Evolutionary conservation across 2,329 filamentous ascomycete genomes (phyloP).

Genomic region (Penicillium sp.): DNA sequence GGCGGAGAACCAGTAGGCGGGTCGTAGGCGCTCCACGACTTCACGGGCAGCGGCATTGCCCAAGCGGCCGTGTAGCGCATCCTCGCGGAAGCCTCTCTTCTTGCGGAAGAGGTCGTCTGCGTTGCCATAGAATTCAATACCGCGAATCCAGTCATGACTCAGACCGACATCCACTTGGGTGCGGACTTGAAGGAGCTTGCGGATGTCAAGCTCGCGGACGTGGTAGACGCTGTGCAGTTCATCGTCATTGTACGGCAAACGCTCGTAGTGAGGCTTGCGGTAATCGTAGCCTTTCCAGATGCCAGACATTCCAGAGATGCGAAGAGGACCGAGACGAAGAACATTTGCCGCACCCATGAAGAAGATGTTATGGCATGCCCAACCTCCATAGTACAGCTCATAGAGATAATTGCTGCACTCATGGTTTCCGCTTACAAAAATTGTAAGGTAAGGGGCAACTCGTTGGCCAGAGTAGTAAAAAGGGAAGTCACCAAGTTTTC

Average conservation of each 20-base stretch:
- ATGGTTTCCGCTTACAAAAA: slow-evolving; percentile 93
- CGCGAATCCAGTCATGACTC: slow-evolving; percentile 92
- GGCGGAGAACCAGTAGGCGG: slow-evolving; percentile 86
- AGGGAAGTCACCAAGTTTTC: slow-evolving; percentile 83
- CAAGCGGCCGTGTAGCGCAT: slow-evolving; percentile 69
- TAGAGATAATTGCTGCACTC: slow-evolving; percentile 86
- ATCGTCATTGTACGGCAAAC: slow-evolving; percentile 72
- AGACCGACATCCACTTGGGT: slow-evolving; percentile 86
- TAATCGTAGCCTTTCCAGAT: slow-evolving; percentile 96
- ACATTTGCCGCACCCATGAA: slow-evolving; percentile 93
- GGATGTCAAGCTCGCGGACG: slow-evolving; percentile 80
- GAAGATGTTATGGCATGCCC: slow-evolving; percentile 96
- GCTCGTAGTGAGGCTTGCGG: slow-evolving; percentile 74
- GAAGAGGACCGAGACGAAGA: slow-evolving; percentile 72
- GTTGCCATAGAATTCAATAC: slow-evolving; percentile 75
- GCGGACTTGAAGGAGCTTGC: slow-evolving; percentile 78
- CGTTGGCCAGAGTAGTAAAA: slow-evolving; percentile 81
- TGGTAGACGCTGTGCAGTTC: slow-evolving; percentile 85
- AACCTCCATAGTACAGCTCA: slow-evolving; percentile 93
- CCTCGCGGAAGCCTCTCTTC: slow-evolving; percentile 70
- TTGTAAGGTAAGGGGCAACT: slow-evolving; percentile 77
- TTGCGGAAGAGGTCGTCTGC: slow-evolving; percentile 60
- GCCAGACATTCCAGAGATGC: slow-evolving; percentile 84
- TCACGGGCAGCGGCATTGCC: slow-evolving; percentile 75
- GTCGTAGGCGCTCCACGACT: slow-evolving; percentile 75